Evolutionary conservation across 257 asterid species (phyloP).

Genomic region (Salvia miltiorrhiza): DNA sequence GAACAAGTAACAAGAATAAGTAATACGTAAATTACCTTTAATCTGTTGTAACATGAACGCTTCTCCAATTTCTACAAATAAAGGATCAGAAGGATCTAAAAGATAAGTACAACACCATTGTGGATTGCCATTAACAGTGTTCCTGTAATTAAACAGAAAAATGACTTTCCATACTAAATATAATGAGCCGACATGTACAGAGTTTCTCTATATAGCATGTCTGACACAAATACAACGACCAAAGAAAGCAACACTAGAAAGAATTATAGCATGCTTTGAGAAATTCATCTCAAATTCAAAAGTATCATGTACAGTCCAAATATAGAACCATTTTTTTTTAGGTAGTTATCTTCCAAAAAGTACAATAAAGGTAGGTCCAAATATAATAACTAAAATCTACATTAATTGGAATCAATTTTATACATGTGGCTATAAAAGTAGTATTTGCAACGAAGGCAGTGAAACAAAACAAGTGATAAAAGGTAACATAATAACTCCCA

Average conservation of each 20-base stretch:
- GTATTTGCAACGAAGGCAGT: conserved; percentile 4
- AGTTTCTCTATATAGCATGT: not conserved
- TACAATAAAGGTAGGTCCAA: no score
- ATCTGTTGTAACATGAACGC: conserved; percentile 74
- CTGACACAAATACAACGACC: not conserved
- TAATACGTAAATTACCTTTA: conserved; percentile 41
- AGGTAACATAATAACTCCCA: not conserved
- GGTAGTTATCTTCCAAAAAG: no score
- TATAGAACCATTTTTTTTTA: no score
- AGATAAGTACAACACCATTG: conserved; percentile 97
- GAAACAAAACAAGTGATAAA: conserved; percentile 6
- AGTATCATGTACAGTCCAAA: not conserved
- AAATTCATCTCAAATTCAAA: not conserved
- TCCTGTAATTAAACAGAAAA: conserved; percentile 46
- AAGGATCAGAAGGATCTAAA: conserved; percentile 90
- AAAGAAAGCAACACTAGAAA: not conserved
- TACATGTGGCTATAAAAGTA: no score
- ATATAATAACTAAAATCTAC: no score
- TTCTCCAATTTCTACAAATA: conserved; percentile 83
- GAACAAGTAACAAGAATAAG: conserved; percentile 2
- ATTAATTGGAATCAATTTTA: no score
- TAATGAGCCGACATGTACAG: not conserved
- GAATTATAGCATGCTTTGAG: not conserved
- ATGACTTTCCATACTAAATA: not conserved
- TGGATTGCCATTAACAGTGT: conserved; percentile 76